Evolutionary conservation across 768 basidiomycete species (phyloP).

Genomic region (Mycena capillaripes): DNA sequence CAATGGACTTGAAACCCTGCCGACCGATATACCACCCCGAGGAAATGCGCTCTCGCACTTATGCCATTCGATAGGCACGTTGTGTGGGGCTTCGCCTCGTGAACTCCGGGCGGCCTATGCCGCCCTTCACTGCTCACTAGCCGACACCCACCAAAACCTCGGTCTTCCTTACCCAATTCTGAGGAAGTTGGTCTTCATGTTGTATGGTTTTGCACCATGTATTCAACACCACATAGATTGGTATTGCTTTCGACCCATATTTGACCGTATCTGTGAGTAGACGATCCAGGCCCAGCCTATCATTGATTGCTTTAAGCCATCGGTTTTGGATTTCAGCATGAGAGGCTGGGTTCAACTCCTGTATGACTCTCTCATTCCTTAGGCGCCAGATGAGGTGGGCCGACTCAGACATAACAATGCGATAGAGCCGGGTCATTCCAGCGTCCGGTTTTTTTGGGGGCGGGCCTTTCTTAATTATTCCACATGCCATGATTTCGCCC

Average conservation of each 20-base stretch:
- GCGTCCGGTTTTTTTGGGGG: no score
- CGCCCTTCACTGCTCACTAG: background rate
- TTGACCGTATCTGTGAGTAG: no score
- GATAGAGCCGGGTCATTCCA: background rate
- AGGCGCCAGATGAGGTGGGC: no score
- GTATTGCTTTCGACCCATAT: no score
- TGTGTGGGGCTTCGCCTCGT: background rate
- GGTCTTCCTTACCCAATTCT: constrained; percentile 14
- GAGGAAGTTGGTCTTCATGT: constrained; percentile 10
- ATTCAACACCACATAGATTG: no score
- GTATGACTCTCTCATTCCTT: background rate
- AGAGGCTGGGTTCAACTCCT: background rate
- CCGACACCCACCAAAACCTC: constrained; percentile 25
- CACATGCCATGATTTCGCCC: background rate
- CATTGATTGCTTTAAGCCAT: no score
- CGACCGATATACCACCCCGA: background rate
- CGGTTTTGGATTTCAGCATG: constrained; percentile 5
- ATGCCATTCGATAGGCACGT: background rate
- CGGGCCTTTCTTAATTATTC: background rate
- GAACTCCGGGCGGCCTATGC: background rate
- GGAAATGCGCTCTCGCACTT: constrained; percentile 10
- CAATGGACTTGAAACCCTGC: constrained; percentile 18
- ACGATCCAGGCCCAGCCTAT: no score
- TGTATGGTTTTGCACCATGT: no score
- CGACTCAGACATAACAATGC: background rate